Evolutionary conservation across 495 filamentous ascomycete species (phyloP).

Genomic region (Penicillium crystallinum): DNA sequence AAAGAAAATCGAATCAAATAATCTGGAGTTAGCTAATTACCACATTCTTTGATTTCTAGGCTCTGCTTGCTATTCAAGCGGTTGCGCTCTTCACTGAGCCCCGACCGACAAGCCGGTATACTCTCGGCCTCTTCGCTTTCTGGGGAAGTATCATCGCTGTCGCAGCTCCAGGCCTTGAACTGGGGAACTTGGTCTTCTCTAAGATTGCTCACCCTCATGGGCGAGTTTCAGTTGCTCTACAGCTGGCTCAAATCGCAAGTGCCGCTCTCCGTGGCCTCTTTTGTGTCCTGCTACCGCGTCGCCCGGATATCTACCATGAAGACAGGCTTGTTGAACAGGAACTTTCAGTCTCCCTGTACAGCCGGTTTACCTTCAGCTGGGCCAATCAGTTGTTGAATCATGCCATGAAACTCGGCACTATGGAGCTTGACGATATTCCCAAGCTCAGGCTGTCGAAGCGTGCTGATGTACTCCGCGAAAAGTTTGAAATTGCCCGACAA

Average conservation of each 20-base stretch:
- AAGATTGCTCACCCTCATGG: conserved; percentile 4
- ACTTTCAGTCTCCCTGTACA: conserved; percentile 53
- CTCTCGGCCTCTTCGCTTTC: conserved; percentile 27
- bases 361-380: conserved; percentile 64
- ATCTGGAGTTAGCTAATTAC: neutral
- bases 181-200: conserved; percentile 13
- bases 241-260: conserved; percentile 18
- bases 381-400: conserved; percentile 46
- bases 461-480: conserved; percentile 24
- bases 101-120: conserved; percentile 25
- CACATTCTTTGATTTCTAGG: conserved; percentile 9
- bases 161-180: conserved; percentile 13
- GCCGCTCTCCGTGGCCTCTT: conserved; percentile 27
- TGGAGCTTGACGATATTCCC: conserved; percentile 58
- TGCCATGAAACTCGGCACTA: conserved; percentile 47
- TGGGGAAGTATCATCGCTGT: conserved; percentile 24
- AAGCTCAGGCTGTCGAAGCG: conserved; percentile 31
- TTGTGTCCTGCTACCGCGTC: conserved; percentile 51
- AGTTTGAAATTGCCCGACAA: conserved; percentile 47
- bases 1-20: neutral
- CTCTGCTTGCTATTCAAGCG: conserved; percentile 27
- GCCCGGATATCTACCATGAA: conserved; percentile 57
- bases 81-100: conserved; percentile 33
- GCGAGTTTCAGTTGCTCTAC: conserved; percentile 13
- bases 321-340: conserved; percentile 60